Conservation (phyloP, 192 early-diverging fungal species). For the Obelidium mucronatum region DNA sequence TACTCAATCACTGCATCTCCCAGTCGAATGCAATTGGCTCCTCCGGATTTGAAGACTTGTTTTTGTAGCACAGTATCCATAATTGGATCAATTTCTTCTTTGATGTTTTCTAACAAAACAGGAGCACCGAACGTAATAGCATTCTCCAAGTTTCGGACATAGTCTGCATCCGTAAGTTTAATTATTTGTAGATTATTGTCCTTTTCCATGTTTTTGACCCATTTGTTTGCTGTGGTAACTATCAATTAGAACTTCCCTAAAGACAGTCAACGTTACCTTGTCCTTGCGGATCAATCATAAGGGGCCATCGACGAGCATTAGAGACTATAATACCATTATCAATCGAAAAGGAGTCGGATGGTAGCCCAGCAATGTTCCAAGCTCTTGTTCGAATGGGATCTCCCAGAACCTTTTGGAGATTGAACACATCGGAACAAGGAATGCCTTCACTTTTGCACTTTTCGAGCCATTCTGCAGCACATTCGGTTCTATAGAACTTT, state of each 20-base stretch:
- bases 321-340: slow-evolving; percentile 72
- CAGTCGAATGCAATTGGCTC: slow-evolving; percentile 63
- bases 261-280: slow-evolving; percentile 28
- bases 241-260: not conserved
- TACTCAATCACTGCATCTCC: slow-evolving; percentile 74
- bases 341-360: slow-evolving; percentile 65
- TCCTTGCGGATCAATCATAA: slow-evolving; percentile 74
- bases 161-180: slow-evolving; percentile 67
- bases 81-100: slow-evolving; percentile 73
- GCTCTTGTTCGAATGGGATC: slow-evolving; percentile 67
- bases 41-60: slow-evolving; percentile 68
- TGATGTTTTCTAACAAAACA: slow-evolving; percentile 71
- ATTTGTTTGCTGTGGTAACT: slow-evolving; percentile 60
- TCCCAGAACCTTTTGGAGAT: slow-evolving; percentile 63
- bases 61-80: slow-evolving; percentile 69
- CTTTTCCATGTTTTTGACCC: slow-evolving; percentile 75
- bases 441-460: slow-evolving; percentile 50
- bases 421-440: slow-evolving; percentile 62
- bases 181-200: slow-evolving; percentile 68
- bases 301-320: slow-evolving; percentile 65
- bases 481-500: slow-evolving; percentile 60
- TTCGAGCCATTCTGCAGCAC: slow-evolving; percentile 53
- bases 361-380: slow-evolving; percentile 70
- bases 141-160: slow-evolving; percentile 65
- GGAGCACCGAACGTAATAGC: slow-evolving; percentile 69